phyloP scores from a whole-genome alignment of 768 basidiomycete genomes.

The Boletus fagicola region DNA sequence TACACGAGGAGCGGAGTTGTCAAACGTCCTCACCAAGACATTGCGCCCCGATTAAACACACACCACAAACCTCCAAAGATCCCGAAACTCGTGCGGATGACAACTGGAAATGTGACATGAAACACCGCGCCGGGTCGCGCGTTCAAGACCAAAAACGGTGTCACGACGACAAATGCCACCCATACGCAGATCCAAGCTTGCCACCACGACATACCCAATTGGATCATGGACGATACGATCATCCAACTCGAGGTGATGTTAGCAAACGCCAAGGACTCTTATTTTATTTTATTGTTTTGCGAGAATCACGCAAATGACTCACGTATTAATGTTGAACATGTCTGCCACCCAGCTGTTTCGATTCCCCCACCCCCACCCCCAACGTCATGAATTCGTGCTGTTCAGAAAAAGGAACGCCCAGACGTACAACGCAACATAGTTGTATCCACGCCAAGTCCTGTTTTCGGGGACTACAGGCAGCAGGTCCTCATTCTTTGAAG shows the following conservation, averaged over 20 bases:
- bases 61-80: constrained; percentile 78
- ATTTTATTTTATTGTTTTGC: background rate
- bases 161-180: constrained; percentile 57
- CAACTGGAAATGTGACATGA: constrained; percentile 76
- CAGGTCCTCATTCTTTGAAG: constrained; percentile 63
- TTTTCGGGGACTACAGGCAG: constrained; percentile 63
- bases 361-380: background rate
- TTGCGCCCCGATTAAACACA: constrained; percentile 70
- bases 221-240: constrained; percentile 75
- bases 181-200: constrained; percentile 82
- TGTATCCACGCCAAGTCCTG: constrained; percentile 62
- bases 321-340: constrained; percentile 78
- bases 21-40: constrained; percentile 57
- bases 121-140: constrained; percentile 75
- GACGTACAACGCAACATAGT: constrained; percentile 65
- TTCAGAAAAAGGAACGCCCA: background rate
- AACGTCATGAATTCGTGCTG: background rate
- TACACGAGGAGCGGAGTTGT: constrained; percentile 18
- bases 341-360: constrained; percentile 73
- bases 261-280: background rate
- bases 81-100: constrained; percentile 74
- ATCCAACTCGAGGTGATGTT: constrained; percentile 52
- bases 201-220: constrained; percentile 77
- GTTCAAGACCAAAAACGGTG: constrained; percentile 73
- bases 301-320: constrained; percentile 27